These are phyloP conservation scores for Tylopilus subfusipes DNA, from an alignment of 768 basidiomycete species.

Conservation along the genomic window DNA sequence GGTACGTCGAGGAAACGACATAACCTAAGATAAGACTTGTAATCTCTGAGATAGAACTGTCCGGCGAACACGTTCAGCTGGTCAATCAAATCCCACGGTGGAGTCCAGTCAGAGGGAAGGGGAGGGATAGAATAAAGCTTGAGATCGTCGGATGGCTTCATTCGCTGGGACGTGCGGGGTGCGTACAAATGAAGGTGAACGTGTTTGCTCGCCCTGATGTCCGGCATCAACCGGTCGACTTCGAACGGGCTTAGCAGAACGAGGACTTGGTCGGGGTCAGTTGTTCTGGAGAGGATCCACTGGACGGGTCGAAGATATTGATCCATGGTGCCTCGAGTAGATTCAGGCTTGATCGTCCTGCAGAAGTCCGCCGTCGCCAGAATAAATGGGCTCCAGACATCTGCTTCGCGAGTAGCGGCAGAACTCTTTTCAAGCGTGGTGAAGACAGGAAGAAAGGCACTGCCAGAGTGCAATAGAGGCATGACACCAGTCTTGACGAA, in stretches of 20 bases:
- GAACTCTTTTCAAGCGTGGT: too few species aligned
- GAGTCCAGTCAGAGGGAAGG: not conserved
- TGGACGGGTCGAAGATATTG: not conserved
- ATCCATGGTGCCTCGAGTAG: not conserved
- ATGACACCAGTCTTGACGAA: not conserved
- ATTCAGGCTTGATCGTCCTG: not conserved
- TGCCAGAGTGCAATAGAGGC: not conserved
- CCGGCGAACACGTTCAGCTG: not conserved
- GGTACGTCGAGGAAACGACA: conserved; percentile 21
- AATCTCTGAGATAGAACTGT: not conserved
- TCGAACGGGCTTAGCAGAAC: too few species aligned
- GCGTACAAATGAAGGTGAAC: too few species aligned
- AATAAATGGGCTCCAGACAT: not conserved
- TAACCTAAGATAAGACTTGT: conserved; percentile 6
- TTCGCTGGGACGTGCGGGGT: too few species aligned
- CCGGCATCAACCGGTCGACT: conserved; percentile 35
- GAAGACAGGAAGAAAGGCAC: not conserved
- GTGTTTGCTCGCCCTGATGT: conserved; percentile 20
- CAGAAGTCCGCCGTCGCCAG: too few species aligned
- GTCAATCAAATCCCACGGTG: not conserved
- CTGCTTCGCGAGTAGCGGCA: too few species aligned
- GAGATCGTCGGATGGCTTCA: too few species aligned
- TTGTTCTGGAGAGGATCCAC: conserved; percentile 17
- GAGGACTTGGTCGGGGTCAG: not conserved
- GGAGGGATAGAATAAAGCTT: conserved; percentile 34